Evolutionary conservation across 306 rosid genomes (phyloP).

Genomic region (Sesbania bispinosa): DNA sequence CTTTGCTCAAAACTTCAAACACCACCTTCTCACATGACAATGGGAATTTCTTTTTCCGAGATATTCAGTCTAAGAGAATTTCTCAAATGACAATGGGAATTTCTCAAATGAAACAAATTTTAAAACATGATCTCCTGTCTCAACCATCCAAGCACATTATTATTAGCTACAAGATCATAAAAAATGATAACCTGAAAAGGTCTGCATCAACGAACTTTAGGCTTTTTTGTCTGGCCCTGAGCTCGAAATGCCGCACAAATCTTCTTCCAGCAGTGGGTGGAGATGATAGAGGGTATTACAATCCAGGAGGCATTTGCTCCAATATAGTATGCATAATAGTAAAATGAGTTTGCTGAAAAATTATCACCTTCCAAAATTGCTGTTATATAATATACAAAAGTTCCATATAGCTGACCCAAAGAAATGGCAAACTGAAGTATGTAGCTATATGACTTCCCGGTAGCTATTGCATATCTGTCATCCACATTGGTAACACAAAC

Average conservation of each 20-base stretch:
- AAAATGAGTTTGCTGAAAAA: slow-evolving; percentile 51
- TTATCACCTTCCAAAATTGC: slow-evolving; percentile 76
- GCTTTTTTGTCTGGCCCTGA: slow-evolving; percentile 55
- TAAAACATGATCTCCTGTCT: background rate
- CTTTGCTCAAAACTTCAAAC: background rate
- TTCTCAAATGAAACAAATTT: background rate
- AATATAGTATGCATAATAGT: slow-evolving; percentile 74
- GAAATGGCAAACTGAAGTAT: slow-evolving; percentile 84
- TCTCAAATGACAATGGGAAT: background rate
- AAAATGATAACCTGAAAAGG: background rate
- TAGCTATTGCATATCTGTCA: slow-evolving; percentile 76
- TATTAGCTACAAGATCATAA: background rate
- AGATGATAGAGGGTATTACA: slow-evolving; percentile 61
- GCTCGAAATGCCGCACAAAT: slow-evolving; percentile 49
- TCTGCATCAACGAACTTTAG: slow-evolving; percentile 58
- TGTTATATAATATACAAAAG: slow-evolving; percentile 62
- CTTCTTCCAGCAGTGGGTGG: slow-evolving; percentile 74
- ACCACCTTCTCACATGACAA: background rate
- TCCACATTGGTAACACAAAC: background rate
- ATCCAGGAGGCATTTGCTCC: slow-evolving; percentile 75
- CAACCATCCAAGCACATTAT: background rate
- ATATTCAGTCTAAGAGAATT: background rate
- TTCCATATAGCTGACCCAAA: slow-evolving; percentile 83
- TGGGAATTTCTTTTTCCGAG: background rate
- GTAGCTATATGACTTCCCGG: slow-evolving; percentile 66